phyloP scores from a whole-genome alignment of 2,329 filamentous ascomycete genomes.

The Verticillium tricorpus region DNA sequence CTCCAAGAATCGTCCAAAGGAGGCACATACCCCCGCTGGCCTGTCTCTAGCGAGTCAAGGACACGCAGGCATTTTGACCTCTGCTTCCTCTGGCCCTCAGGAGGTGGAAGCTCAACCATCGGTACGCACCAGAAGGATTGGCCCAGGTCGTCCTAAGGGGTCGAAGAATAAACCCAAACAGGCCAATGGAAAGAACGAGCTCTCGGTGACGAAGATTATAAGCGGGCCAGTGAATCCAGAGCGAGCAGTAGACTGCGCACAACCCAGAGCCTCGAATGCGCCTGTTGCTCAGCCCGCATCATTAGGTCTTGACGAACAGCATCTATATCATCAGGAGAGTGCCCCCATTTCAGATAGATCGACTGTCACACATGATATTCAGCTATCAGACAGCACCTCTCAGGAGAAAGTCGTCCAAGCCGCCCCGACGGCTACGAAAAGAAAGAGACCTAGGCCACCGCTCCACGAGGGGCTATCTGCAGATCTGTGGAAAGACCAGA shows the following conservation, averaged over 20 bases:
- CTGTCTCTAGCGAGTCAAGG: neutral
- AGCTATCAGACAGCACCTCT: no score
- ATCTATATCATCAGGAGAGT: no score
- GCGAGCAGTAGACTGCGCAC: no score
- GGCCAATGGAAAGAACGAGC: neutral
- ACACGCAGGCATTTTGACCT: no score
- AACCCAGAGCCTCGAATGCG: no score
- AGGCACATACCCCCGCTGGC: conserved; percentile 9
- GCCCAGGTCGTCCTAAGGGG: conserved; percentile 37
- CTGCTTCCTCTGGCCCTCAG: neutral
- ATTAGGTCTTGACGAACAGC: no score
- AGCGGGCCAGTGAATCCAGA: no score
- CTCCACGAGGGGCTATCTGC: neutral
- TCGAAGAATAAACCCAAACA: conserved; percentile 21
- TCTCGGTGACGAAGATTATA: neutral
- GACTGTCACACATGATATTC: no score
- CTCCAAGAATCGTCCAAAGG: conserved; percentile 44
- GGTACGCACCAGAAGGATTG: neutral
- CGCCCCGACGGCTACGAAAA: neutral
- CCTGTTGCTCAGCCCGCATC: no score
- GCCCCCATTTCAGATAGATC: no score
- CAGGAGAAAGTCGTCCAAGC: no score
- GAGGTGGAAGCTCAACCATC: neutral
- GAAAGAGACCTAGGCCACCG: neutral
- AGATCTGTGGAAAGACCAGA: neutral